Evolutionary conservation across 2,329 filamentous ascomycete species (phyloP).

Genomic region (Ascochyta viciae-villosae): DNA sequence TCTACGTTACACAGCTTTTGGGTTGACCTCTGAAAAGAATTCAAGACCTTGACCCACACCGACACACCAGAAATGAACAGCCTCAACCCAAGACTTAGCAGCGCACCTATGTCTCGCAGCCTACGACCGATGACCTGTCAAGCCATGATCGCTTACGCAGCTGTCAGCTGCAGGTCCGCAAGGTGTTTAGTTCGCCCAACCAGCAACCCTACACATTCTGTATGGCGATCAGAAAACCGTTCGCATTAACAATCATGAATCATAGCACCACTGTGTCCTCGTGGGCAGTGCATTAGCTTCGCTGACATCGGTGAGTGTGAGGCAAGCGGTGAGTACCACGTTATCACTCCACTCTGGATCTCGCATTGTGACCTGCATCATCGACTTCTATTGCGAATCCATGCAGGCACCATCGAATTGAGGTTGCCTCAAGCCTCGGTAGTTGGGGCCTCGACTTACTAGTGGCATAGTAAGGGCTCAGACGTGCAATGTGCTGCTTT

Average conservation of each 20-base stretch:
- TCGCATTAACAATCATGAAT: conserved; percentile 28
- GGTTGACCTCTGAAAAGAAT: not conserved
- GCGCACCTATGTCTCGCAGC: conserved; percentile 1
- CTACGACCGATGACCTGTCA: conserved; percentile 8
- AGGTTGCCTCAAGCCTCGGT: not conserved
- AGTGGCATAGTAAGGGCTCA: not conserved
- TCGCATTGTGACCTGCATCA: conserved; percentile 16
- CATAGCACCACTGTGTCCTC: conserved; percentile 23
- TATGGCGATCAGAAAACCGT: conserved; percentile 10
- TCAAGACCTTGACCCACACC: not conserved
- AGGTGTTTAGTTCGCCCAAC: conserved; percentile 19
- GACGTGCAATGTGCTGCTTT: conserved; percentile 1
- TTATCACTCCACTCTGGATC: conserved; percentile 12
- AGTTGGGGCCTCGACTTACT: not conserved
- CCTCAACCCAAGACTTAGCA: not conserved
- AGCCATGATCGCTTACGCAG: conserved; percentile 13
- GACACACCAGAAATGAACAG: not conserved
- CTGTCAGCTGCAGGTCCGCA: conserved; percentile 39
- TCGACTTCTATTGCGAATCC: conserved; percentile 7
- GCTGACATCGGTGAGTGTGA: conserved; percentile 19
- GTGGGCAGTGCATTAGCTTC: conserved; percentile 18
- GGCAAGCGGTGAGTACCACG: conserved; percentile 14
- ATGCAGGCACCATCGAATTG: conserved; percentile 16
- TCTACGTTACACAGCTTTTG: conserved; percentile 15
- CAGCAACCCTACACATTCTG: conserved; percentile 7